A percentile compares a stretch with the other conserved stretches of the same genome.
These are phyloP conservation scores for Glutinoglossum americanum DNA, from an alignment of 495 filamentous ascomycete genomes.

Conservation along the genomic window DNA sequence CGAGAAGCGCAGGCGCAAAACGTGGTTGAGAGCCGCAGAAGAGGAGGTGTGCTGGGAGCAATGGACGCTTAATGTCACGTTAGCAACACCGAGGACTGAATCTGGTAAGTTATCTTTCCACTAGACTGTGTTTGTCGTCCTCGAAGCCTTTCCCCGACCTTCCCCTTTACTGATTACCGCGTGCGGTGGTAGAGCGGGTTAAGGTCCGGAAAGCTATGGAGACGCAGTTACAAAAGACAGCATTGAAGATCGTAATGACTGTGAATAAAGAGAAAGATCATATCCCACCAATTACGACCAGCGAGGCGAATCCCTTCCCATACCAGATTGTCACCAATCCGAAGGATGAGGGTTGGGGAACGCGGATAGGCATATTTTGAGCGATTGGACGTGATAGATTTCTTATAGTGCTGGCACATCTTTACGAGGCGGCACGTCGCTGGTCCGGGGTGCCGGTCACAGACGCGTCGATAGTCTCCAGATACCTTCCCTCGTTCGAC, in stretches of 20 bases:
- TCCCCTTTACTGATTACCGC: not conserved
- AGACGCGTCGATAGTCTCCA: not conserved
- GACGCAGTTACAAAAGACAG: slow-evolving; percentile 60
- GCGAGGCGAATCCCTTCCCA: slow-evolving; percentile 81
- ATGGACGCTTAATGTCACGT: slow-evolving; percentile 80
- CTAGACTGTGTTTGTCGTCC: not conserved
- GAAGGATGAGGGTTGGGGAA: slow-evolving; percentile 56
- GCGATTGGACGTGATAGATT: not conserved
- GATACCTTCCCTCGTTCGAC: not conserved
- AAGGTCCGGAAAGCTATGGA: slow-evolving; percentile 80
- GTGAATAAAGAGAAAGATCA: slow-evolving; percentile 85
- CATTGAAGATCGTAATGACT: slow-evolving; percentile 66
- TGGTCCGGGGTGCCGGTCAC: not conserved
- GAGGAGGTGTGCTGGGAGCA: slow-evolving; percentile 95
- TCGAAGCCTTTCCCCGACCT: not conserved
- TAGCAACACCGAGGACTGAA: slow-evolving; percentile 74
- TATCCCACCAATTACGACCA: slow-evolving; percentile 90
- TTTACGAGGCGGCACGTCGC: not conserved
- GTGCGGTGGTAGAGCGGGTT: slow-evolving; percentile 39
- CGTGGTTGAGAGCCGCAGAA: slow-evolving; percentile 54
- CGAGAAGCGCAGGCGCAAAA: slow-evolving; percentile 70
- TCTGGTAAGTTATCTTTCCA: slow-evolving; percentile 40
- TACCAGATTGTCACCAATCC: slow-evolving; percentile 63
- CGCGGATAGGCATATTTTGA: slow-evolving; percentile 57
- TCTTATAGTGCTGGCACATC: not conserved